Conservation (phyloP, 352 stramenopile species). For the Phytophthora chlamydospora region DNA sequence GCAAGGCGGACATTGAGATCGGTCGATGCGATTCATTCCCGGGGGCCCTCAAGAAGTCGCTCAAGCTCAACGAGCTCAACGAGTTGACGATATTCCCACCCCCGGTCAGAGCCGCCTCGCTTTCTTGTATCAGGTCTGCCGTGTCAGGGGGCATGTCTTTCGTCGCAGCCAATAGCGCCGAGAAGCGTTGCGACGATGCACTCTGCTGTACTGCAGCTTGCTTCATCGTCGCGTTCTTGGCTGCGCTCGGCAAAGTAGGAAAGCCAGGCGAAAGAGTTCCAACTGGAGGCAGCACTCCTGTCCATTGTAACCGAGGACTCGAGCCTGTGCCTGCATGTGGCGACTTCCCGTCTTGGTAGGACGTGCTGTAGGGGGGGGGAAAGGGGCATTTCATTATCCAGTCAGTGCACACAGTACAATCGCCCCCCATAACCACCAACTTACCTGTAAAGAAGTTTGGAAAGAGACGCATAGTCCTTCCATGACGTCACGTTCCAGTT, state of each 20-base stretch:
- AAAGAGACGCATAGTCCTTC: conserved; percentile 79
- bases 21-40: background rate
- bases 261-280: conserved; percentile 28
- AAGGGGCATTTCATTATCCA: background rate
- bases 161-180: conserved; percentile 54
- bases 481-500: conserved; percentile 60
- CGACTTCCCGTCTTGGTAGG: conserved; percentile 15
- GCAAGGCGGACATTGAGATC: conserved; percentile 39
- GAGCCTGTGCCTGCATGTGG: conserved; percentile 3
- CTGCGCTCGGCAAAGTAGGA: conserved; percentile 17
- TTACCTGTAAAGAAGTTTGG: conserved; percentile 76
- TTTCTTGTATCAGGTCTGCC: conserved; percentile 61
- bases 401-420: background rate
- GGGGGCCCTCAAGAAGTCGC: conserved; percentile 27
- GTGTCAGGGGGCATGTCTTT: conserved; percentile 56
- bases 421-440: background rate
- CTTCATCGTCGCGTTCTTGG: conserved; percentile 4
- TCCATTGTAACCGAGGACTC: conserved; percentile 19
- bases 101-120: conserved; percentile 58
- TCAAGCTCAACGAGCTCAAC: conserved; percentile 62
- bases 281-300: conserved; percentile 31
- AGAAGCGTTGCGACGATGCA: conserved; percentile 47
- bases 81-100: conserved; percentile 65
- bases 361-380: conserved; percentile 11
- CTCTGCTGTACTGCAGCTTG: background rate